These are phyloP conservation scores for Pelargonium hybrid DNA, from an alignment of 441 rosid genomes.

Conservation along the genomic window DNA sequence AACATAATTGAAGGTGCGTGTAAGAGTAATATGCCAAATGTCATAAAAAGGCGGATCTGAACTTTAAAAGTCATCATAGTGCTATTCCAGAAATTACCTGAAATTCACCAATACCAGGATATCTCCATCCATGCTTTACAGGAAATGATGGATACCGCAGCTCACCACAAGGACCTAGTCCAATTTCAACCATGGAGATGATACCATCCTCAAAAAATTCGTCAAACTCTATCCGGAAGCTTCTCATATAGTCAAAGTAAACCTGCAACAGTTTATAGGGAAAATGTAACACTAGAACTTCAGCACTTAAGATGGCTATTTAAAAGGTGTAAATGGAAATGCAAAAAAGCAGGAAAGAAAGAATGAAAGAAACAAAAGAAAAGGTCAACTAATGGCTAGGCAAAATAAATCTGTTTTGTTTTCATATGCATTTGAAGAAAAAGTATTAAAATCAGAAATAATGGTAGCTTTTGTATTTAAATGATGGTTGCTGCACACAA, in stretches of 20 bases:
- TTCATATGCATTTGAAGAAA: not conserved
- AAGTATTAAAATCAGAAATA: slow-evolving; percentile 1
- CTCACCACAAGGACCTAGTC: slow-evolving; percentile 96
- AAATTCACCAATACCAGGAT: slow-evolving; percentile 96
- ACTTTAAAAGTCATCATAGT: slow-evolving; percentile 3
- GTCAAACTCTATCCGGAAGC: slow-evolving; percentile 80
- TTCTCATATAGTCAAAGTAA: slow-evolving; percentile 97
- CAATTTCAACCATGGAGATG: slow-evolving; percentile 79
- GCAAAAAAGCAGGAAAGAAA: not conserved
- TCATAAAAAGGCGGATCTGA: not conserved
- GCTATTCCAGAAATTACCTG: slow-evolving; percentile 49
- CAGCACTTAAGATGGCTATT: not conserved
- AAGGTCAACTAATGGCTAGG: not conserved
- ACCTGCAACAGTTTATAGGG: slow-evolving; percentile 48
- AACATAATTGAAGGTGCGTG: not conserved
- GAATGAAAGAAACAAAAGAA: not conserved
- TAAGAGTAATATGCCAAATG: not conserved
- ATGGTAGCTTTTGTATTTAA: not conserved
- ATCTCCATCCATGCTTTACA: slow-evolving; percentile 98
- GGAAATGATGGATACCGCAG: slow-evolving; percentile 89
- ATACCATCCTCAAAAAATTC: slow-evolving; percentile 59
- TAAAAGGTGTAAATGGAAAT: too few species aligned
- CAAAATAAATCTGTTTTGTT: not conserved
- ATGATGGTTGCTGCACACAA: not conserved
- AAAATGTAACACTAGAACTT: slow-evolving; percentile 16